These are phyloP conservation scores for Euryodendron excelsum DNA, from an alignment of 148 eudicot species.

Conservation along the genomic window DNA sequence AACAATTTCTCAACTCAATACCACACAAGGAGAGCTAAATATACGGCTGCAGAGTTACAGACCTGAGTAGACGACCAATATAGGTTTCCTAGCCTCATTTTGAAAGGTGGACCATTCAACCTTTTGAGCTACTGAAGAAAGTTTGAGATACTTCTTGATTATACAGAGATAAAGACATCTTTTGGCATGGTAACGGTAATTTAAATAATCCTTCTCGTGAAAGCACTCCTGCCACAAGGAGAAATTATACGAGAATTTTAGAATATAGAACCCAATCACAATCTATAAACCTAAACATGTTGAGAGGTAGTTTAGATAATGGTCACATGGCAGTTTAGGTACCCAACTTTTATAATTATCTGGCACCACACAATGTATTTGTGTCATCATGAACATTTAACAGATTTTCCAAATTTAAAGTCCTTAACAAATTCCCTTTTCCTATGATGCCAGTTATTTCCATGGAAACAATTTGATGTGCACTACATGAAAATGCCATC, in stretches of 20 bases:
- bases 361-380: neutral
- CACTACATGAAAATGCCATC: neutral
- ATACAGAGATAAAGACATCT: conserved; percentile 84
- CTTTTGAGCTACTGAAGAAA: conserved; percentile 45
- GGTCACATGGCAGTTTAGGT: neutral
- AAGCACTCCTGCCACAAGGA: conserved; percentile 71
- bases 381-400: neutral
- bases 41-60: neutral
- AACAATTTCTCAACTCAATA: neutral
- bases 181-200: conserved; percentile 92
- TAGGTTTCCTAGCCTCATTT: conserved; percentile 90
- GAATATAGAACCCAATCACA: neutral
- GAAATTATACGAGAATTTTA: neutral
- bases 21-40: neutral
- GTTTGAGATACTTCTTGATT: conserved; percentile 66
- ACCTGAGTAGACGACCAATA: conserved; percentile 79
- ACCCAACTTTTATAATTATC: neutral
- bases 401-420: neutral
- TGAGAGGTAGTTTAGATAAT: neutral
- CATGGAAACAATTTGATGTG: neutral
- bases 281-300: neutral
- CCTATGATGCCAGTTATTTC: neutral
- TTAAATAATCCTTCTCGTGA: conserved; percentile 87
- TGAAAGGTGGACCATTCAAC: conserved; percentile 73
- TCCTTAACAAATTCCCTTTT: neutral